phyloP scores from a whole-genome alignment of 2,329 filamentous ascomycete genomes.

The Fusarium abutilonis region DNA sequence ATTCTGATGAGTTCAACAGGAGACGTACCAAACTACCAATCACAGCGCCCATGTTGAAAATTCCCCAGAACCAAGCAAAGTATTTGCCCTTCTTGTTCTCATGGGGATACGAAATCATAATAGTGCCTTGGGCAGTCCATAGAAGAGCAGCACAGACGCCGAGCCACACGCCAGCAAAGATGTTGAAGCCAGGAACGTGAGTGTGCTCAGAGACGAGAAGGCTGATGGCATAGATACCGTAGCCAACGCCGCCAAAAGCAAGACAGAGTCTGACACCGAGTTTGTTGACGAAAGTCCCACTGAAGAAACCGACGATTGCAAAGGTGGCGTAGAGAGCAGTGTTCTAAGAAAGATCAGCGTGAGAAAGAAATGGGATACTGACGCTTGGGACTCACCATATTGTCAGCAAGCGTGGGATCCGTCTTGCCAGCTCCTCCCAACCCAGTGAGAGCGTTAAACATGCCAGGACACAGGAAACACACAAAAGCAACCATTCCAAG shows the following conservation, averaged over 20 bases:
- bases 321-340: constrained; percentile 77
- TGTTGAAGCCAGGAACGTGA: constrained; percentile 51
- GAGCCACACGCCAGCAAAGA: constrained; percentile 79
- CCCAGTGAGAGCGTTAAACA: constrained; percentile 75
- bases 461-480: constrained; percentile 73
- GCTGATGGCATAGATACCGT: constrained; percentile 73
- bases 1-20: accelerated
- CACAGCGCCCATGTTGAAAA: constrained; percentile 92
- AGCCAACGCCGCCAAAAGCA: constrained; percentile 77
- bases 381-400: constrained; percentile 37
- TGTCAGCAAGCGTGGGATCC: constrained; percentile 57
- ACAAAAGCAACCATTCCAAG: constrained; percentile 70
- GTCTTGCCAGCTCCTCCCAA: constrained; percentile 68
- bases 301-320: constrained; percentile 72
- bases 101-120: constrained; percentile 89
- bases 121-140: constrained; percentile 84
- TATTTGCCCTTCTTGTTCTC: constrained; percentile 86
- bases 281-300: constrained; percentile 79
- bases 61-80: constrained; percentile 93
- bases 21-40: constrained; percentile 73
- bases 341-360: constrained; percentile 30
- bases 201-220: constrained; percentile 77
- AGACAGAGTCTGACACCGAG: constrained; percentile 74
- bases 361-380: constrained; percentile 3
- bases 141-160: constrained; percentile 82